These are phyloP conservation scores for Mycena rebaudengoi DNA, from an alignment of 768 basidiomycete genomes.

Conservation along the genomic window DNA sequence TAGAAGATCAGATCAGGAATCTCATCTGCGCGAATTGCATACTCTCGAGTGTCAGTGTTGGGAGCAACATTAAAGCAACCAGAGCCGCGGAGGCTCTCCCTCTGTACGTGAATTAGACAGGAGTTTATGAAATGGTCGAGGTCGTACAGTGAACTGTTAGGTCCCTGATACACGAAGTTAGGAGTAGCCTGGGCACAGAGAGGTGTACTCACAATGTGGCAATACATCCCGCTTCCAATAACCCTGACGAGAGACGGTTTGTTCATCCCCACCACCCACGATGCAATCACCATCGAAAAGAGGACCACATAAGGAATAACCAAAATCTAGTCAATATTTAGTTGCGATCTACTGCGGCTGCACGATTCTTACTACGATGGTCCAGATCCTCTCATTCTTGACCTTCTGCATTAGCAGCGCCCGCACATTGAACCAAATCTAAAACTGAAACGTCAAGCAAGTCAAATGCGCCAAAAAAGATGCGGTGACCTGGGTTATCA, in stretches of 20 bases:
- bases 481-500: conserved; percentile 27
- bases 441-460: not conserved
- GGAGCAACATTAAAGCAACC: conserved; percentile 23
- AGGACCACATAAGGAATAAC: conserved; percentile 29
- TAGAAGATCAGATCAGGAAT: not conserved
- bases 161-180: conserved; percentile 3
- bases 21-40: not conserved
- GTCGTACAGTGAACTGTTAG: conserved; percentile 16
- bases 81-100: conserved; percentile 29
- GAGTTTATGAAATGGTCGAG: not conserved
- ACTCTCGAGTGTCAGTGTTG: conserved; percentile 31
- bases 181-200: not conserved
- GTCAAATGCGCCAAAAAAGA: too few relatives aligned
- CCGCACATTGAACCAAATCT: conserved; percentile 35
- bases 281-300: conserved; percentile 29
- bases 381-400: conserved; percentile 20
- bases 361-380: not conserved
- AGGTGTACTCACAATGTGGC: conserved; percentile 24
- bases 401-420: conserved; percentile 16
- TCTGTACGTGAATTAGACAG: conserved; percentile 6
- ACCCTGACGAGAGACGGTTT: conserved; percentile 21
- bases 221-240: conserved; percentile 36
- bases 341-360: not conserved
- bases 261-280: conserved; percentile 27
- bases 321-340: conserved; percentile 23